A percentile compares a stretch with the other conserved stretches of the same genome.
Conservation (phyloP, 257 asterid genomes). For the Lycium ferocissimum region DNA sequence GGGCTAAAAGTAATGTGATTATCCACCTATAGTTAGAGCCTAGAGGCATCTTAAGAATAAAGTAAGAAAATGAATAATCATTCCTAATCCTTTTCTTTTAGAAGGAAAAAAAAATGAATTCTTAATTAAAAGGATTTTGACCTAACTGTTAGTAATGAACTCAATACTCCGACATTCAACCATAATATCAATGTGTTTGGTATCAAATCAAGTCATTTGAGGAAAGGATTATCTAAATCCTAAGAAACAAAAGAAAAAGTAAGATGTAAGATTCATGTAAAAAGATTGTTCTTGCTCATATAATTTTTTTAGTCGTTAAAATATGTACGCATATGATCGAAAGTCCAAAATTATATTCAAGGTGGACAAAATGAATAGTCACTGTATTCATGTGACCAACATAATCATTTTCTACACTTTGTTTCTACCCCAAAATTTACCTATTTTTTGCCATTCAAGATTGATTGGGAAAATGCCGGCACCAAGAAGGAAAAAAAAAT, state of each 20-base stretch:
- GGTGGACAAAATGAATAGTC: slow-evolving; percentile 14
- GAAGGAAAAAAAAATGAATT: neutral
- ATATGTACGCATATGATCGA: neutral
- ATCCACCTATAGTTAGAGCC: slow-evolving; percentile 30
- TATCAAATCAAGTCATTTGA: slow-evolving; percentile 4
- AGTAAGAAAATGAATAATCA: slow-evolving; percentile 48
- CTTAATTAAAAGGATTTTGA: neutral
- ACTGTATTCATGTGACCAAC: slow-evolving; percentile 14
- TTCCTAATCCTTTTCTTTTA: slow-evolving; percentile 30
- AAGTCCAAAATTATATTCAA: neutral
- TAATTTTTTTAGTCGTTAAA: neutral
- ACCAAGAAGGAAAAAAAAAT: neutral
- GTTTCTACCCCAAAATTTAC: neutral
- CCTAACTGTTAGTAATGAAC: slow-evolving; percentile 22
- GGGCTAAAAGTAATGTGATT: slow-evolving; percentile 27
- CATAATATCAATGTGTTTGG: slow-evolving; percentile 5
- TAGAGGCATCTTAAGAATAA: slow-evolving; percentile 48
- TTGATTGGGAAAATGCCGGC: neutral
- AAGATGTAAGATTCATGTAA: neutral
- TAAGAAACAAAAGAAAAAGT: neutral
- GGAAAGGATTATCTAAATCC: neutral
- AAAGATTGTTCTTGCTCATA: neutral
- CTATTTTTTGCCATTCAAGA: neutral
- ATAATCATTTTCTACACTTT: neutral
- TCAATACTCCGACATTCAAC: slow-evolving; percentile 25